Evolutionary conservation across 805 yeast species (phyloP).

Genomic region (Lachancea cidri): DNA sequence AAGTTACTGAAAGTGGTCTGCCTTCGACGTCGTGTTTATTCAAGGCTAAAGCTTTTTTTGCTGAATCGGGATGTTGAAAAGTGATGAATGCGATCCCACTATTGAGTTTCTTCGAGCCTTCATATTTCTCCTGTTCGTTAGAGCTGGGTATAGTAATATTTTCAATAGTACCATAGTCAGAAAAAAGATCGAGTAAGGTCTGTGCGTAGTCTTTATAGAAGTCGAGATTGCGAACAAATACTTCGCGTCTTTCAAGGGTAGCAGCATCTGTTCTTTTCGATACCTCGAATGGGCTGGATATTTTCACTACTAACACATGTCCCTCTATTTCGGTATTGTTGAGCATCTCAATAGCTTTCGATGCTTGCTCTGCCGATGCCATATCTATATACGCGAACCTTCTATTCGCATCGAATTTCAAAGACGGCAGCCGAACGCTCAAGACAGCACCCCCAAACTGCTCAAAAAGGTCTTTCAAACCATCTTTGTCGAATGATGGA

Average conservation of each 20-base stretch:
- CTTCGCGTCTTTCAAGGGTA: slow-evolving; percentile 48
- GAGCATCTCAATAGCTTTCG: slow-evolving; percentile 37
- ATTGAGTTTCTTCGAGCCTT: slow-evolving; percentile 31
- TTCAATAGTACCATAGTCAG: slow-evolving; percentile 49
- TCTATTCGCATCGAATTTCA: slow-evolving; percentile 48
- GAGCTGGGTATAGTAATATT: slow-evolving; percentile 32
- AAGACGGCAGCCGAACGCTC: slow-evolving; percentile 60
- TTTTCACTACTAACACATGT: slow-evolving; percentile 47
- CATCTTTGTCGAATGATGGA: slow-evolving; percentile 40
- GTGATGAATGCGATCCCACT: slow-evolving; percentile 67
- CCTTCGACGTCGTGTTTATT: slow-evolving; percentile 42
- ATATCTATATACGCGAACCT: slow-evolving; percentile 74
- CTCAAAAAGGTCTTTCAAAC: slow-evolving; percentile 39
- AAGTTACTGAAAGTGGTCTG: slow-evolving; percentile 43
- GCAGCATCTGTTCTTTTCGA: slow-evolving; percentile 40
- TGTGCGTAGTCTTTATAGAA: slow-evolving; percentile 38
- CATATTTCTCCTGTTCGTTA: background rate
- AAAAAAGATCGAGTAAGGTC: slow-evolving; percentile 39
- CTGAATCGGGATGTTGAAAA: slow-evolving; percentile 40
- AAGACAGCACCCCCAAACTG: slow-evolving; percentile 37
- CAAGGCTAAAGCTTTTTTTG: slow-evolving; percentile 41
- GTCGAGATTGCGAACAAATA: slow-evolving; percentile 50
- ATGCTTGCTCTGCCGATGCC: slow-evolving; percentile 39
- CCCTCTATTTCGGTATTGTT: slow-evolving; percentile 38
- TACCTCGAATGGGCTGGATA: slow-evolving; percentile 53